phyloP scores from a whole-genome alignment of 2,329 filamentous ascomycete genomes.

The Paraconiothyrium sp. region DNA sequence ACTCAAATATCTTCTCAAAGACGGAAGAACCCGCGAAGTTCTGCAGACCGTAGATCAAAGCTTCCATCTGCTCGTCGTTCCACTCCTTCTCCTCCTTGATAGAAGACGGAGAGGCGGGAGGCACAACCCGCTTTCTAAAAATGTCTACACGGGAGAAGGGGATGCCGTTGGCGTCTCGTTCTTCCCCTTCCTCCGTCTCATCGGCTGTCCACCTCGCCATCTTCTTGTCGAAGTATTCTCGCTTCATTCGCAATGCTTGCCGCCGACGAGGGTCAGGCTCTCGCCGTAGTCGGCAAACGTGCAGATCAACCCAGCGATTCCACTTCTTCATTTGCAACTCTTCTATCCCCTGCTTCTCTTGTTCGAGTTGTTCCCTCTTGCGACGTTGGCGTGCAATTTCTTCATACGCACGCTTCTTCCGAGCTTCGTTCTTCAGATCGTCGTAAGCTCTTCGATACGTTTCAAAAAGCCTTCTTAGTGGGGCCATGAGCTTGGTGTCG shows the following conservation, averaged over 20 bases:
- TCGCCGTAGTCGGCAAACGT: constrained; percentile 36
- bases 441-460: constrained; percentile 13
- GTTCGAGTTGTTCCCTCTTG: constrained; percentile 11
- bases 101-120: constrained; percentile 23
- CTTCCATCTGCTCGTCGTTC: constrained; percentile 41
- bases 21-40: constrained; percentile 34
- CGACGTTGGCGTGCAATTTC: constrained; percentile 12
- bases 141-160: constrained; percentile 50
- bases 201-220: background rate
- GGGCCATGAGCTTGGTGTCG: constrained; percentile 33
- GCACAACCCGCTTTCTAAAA: constrained; percentile 47
- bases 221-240: constrained; percentile 22
- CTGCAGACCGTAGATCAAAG: constrained; percentile 44
- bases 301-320: constrained; percentile 42
- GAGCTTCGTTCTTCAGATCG: constrained; percentile 21
- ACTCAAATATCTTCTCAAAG: constrained; percentile 40
- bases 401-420: constrained; percentile 17
- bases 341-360: constrained; percentile 6
- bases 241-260: constrained; percentile 16
- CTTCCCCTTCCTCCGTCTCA: constrained; percentile 26
- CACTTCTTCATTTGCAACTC: constrained; percentile 18
- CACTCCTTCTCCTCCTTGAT: constrained; percentile 34
- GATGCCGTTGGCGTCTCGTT: constrained; percentile 52
- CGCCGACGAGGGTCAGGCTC: constrained; percentile 31
- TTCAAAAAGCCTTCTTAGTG: constrained; percentile 30